Conservation (phyloP, 2,329 filamentous ascomycete species). For the Fusarium metavorans region DNA sequence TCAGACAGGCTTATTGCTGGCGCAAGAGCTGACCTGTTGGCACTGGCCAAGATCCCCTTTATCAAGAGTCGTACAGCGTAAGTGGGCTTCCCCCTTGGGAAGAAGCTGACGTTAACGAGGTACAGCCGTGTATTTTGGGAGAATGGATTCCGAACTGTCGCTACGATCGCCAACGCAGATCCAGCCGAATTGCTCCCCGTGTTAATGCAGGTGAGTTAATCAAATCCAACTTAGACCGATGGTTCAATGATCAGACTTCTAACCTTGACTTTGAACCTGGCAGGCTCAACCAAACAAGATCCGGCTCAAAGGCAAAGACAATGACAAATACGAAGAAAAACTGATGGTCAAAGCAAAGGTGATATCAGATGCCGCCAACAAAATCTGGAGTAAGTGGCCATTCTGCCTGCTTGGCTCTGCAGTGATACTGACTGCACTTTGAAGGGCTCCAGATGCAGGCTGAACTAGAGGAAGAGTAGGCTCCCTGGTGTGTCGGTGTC, state of each 20-base stretch:
- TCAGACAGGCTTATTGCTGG: conserved; percentile 79
- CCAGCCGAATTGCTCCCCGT: conserved; percentile 76
- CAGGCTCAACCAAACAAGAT: conserved; percentile 76
- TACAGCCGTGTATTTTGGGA: conserved; percentile 74
- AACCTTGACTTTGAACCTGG: not conserved
- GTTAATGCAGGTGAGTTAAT: conserved; percentile 71
- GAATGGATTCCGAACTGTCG: conserved; percentile 77
- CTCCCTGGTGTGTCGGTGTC: not conserved
- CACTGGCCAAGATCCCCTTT: conserved; percentile 77
- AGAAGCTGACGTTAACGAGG: conserved; percentile 11
- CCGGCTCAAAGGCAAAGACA: conserved; percentile 65
- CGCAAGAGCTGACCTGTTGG: conserved; percentile 76
- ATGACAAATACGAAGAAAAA: conserved; percentile 72
- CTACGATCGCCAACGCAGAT: conserved; percentile 76
- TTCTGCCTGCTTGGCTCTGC: not conserved
- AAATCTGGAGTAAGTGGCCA: conserved; percentile 71
- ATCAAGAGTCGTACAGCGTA: conserved; percentile 82
- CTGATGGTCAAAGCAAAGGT: conserved; percentile 74
- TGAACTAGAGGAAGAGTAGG: conserved; percentile 60
- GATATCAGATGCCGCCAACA: conserved; percentile 76
- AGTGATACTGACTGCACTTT: conserved; percentile 17
- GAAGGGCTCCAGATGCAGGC: conserved; percentile 64
- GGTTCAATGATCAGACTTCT: not conserved
- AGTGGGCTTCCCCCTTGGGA: conserved; percentile 31
- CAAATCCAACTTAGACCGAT: not conserved